These are phyloP conservation scores for Starmerella sirachaensis DNA, from an alignment of 805 yeast genomes.

Conservation along the genomic window DNA sequence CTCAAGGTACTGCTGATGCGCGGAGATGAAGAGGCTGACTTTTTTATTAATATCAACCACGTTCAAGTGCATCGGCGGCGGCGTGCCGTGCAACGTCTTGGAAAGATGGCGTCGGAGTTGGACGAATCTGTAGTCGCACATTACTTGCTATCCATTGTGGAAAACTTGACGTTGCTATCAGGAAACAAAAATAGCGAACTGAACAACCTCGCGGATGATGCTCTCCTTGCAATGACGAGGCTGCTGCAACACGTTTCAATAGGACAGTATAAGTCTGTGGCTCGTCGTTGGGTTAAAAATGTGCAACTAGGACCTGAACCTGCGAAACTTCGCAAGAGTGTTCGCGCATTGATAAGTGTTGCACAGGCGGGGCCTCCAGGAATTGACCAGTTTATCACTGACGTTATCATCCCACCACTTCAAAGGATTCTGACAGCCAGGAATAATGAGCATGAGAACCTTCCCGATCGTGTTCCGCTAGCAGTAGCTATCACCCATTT, in stretches of 20 bases:
- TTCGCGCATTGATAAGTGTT: slow-evolving; percentile 33
- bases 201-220: slow-evolving; percentile 31
- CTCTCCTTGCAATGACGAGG: slow-evolving; percentile 48
- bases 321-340: slow-evolving; percentile 39
- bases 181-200: slow-evolving; percentile 27
- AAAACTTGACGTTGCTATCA: slow-evolving; percentile 54
- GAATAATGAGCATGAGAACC: slow-evolving; percentile 65
- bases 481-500: slow-evolving; percentile 69
- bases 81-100: slow-evolving; percentile 60
- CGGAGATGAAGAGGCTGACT: slow-evolving; percentile 74
- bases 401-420: slow-evolving; percentile 51
- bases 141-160: slow-evolving; percentile 73
- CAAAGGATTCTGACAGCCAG: slow-evolving; percentile 38
- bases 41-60: slow-evolving; percentile 65
- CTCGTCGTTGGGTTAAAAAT: slow-evolving; percentile 51
- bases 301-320: slow-evolving; percentile 32
- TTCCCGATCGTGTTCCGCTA: slow-evolving; percentile 61
- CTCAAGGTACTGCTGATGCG: slow-evolving; percentile 40
- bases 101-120: slow-evolving; percentile 31
- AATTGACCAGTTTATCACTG: slow-evolving; percentile 34
- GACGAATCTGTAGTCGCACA: slow-evolving; percentile 50
- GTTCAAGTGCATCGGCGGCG: slow-evolving; percentile 79
- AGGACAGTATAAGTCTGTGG: slow-evolving; percentile 68
- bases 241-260: slow-evolving; percentile 52
- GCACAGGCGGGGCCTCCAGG: slow-evolving; percentile 17